These are phyloP conservation scores for Gloeophyllum trabeum DNA, from an alignment of 768 basidiomycete genomes.

Conservation along the genomic window DNA sequence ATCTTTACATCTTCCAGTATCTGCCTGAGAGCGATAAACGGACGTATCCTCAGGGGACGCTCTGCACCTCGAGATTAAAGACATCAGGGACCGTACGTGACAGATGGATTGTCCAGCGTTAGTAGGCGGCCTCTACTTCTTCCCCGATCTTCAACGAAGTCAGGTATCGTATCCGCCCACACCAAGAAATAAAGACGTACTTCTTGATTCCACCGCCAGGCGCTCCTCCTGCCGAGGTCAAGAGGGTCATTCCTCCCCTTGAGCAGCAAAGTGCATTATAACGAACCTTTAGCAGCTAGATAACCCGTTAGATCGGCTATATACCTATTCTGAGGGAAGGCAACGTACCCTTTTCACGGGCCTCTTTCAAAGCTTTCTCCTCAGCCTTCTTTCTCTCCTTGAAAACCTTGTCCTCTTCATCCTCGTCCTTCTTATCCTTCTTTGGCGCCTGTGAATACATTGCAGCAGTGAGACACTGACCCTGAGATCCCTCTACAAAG, in stretches of 20 bases:
- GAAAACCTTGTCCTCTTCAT: conserved; percentile 61
- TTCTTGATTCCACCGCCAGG: conserved; percentile 80
- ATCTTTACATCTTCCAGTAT: no score
- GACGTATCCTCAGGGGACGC: no score
- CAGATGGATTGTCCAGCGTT: no score
- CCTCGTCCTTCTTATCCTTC: conserved; percentile 66
- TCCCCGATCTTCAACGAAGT: conserved; percentile 36
- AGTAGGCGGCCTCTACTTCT: conserved; percentile 35
- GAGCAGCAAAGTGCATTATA: conserved; percentile 10
- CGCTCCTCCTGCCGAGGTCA: conserved; percentile 40
- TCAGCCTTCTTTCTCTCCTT: conserved; percentile 73
- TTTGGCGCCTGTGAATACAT: conserved; percentile 78
- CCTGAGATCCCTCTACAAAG: not conserved
- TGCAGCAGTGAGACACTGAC: not conserved
- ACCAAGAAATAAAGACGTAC: conserved; percentile 29
- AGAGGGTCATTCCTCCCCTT: conserved; percentile 1
- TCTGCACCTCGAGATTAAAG: no score
- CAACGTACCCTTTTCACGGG: conserved; percentile 56
- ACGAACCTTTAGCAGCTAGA: conserved; percentile 44
- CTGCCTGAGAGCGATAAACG: no score
- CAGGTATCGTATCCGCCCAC: not conserved
- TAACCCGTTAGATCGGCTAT: conserved; percentile 2
- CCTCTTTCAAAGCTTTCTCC: conserved; percentile 59
- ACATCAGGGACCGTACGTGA: no score
- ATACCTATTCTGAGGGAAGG: not conserved